phyloP scores from a whole-genome alignment of 331 rosid genomes.

The Pyrus hybrid region DNA sequence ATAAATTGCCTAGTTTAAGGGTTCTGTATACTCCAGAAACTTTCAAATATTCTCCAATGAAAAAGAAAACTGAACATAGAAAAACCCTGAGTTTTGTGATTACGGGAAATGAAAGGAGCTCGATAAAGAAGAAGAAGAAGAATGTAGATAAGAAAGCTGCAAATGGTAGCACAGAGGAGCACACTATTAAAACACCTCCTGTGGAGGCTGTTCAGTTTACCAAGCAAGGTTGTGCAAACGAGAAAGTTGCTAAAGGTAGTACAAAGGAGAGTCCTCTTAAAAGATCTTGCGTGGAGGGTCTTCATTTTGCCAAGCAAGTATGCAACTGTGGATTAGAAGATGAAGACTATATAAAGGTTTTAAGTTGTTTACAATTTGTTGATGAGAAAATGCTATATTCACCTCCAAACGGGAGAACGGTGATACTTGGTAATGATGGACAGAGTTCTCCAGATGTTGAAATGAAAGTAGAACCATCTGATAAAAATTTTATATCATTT shows the following conservation, averaged over 20 bases:
- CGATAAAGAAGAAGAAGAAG: not conserved
- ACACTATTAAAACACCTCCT: not conserved
- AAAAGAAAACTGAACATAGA: too few species aligned
- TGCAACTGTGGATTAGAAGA: constrained; percentile 6
- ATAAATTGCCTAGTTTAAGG: not conserved
- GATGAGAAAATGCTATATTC: not conserved
- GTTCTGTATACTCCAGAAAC: too few species aligned
- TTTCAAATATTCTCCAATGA: too few species aligned
- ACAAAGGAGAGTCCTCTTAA: constrained; percentile 1
- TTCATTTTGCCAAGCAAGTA: not conserved
- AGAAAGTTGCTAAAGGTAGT: not conserved
- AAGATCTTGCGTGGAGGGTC: not conserved
- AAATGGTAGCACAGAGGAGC: not conserved
- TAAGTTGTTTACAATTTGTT: not conserved
- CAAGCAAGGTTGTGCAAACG: not conserved
- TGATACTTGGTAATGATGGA: not conserved
- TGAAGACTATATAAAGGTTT: constrained; percentile 17
- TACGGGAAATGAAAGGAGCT: too few species aligned
- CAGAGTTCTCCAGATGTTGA: constrained; percentile 1
- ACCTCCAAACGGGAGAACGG: not conserved
- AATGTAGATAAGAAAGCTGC: not conserved
- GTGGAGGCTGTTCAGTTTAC: not conserved
- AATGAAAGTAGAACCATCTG: too few species aligned
- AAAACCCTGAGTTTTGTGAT: too few species aligned
- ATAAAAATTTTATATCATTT: constrained; percentile 17